Conservation (phyloP, 148 eudicot genomes). For the Chenopodium suecicum region DNA sequence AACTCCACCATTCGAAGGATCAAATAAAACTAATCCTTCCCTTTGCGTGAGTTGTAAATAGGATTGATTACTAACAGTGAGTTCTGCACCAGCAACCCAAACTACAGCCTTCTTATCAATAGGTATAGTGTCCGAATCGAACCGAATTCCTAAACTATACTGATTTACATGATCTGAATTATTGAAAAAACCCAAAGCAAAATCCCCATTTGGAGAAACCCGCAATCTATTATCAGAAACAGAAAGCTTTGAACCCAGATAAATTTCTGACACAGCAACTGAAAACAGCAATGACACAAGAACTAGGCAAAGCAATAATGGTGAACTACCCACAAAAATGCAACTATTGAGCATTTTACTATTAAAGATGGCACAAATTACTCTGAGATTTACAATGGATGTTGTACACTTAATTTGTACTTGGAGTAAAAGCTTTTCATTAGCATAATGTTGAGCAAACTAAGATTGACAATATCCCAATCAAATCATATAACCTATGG, state of each 20-base stretch:
- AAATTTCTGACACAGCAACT: slow-evolving; percentile 38
- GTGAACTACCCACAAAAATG: background rate
- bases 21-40: slow-evolving; percentile 50
- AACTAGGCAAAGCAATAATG: slow-evolving; percentile 24
- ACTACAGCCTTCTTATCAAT: slow-evolving; percentile 36
- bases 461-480: too few relatives aligned
- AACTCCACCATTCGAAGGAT: slow-evolving; percentile 35
- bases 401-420: background rate
- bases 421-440: background rate
- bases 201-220: slow-evolving; percentile 63
- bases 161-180: slow-evolving; percentile 28
- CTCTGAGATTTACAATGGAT: background rate
- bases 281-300: slow-evolving; percentile 34
- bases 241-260: slow-evolving; percentile 52
- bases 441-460: background rate
- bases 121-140: slow-evolving; percentile 47
- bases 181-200: slow-evolving; percentile 54
- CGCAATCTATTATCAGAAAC: slow-evolving; percentile 43
- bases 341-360: slow-evolving; percentile 9
- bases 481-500: background rate
- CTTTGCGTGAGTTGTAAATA: slow-evolving; percentile 42
- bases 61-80: slow-evolving; percentile 42
- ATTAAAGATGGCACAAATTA: background rate
- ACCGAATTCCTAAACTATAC: slow-evolving; percentile 50
- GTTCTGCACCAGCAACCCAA: slow-evolving; percentile 62